Conservation (phyloP, 108 stramenopile species). For the Fragilariopsis cylindrus region DNA sequence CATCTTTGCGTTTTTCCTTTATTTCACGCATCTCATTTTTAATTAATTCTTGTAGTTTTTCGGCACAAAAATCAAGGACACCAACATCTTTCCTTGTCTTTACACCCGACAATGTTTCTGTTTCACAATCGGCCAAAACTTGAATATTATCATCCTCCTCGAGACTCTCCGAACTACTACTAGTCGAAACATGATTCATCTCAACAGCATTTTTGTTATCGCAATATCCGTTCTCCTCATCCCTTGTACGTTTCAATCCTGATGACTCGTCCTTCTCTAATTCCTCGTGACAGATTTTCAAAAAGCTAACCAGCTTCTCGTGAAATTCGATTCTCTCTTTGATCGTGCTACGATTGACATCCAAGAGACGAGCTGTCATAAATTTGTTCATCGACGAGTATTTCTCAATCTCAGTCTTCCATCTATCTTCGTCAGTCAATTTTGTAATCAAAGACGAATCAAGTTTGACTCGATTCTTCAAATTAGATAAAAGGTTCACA, state of each 20-base stretch:
- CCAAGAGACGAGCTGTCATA: constrained; percentile 17
- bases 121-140: constrained; percentile 41
- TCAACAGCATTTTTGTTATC: background rate
- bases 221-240: background rate
- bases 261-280: constrained; percentile 39
- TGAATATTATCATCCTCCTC: constrained; percentile 21
- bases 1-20: constrained; percentile 34
- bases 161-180: background rate
- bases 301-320: constrained; percentile 52
- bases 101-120: constrained; percentile 50
- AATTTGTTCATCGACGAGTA: constrained; percentile 22
- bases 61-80: constrained; percentile 63
- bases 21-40: background rate
- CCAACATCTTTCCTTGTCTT: constrained; percentile 53
- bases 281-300: constrained; percentile 52
- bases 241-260: constrained; percentile 11
- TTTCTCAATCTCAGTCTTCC: constrained; percentile 45
- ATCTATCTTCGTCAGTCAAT: constrained; percentile 52
- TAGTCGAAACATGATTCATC: background rate
- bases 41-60: constrained; percentile 36
- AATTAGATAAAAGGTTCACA: background rate
- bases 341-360: constrained; percentile 35
- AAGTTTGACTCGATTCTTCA: constrained; percentile 32
- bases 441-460: constrained; percentile 39
- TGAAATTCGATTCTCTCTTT: constrained; percentile 51